phyloP scores from a whole-genome alignment of 192 early-diverging fungal genomes.

The Coemansia sp. region DNA sequence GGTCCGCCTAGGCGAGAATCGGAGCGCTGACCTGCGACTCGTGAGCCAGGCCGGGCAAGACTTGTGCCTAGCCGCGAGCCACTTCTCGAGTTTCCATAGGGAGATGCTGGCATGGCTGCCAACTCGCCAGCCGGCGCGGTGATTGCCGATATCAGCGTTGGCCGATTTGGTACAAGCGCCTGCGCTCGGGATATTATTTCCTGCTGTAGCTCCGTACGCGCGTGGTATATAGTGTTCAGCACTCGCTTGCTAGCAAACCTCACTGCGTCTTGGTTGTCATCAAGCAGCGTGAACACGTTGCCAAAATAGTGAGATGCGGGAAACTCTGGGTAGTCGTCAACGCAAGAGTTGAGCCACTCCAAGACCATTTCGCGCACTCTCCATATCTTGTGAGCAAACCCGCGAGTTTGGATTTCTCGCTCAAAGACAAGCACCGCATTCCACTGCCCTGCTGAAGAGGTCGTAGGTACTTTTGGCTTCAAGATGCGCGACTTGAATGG shows the following conservation, averaged over 20 bases:
- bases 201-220: constrained; percentile 42
- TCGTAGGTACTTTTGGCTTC: constrained; percentile 17
- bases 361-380: constrained; percentile 52
- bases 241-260: constrained; percentile 47
- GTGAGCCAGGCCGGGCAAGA: constrained; percentile 38
- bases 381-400: constrained; percentile 50
- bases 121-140: constrained; percentile 46
- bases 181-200: constrained; percentile 34
- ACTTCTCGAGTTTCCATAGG: constrained; percentile 41
- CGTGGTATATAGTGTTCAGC: constrained; percentile 46
- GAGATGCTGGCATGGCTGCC: constrained; percentile 32
- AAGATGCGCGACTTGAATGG: constrained; percentile 26
- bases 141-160: constrained; percentile 38
- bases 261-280: constrained; percentile 53
- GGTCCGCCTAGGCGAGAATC: constrained; percentile 29
- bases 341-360: constrained; percentile 44
- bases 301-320: constrained; percentile 36
- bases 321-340: constrained; percentile 37
- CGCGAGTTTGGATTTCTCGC: constrained; percentile 48
- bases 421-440: constrained; percentile 34
- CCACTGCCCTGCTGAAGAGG: constrained; percentile 32
- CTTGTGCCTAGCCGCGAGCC: constrained; percentile 37
- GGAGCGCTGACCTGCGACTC: constrained; percentile 21
- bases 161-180: constrained; percentile 17
- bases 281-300: constrained; percentile 32